These are phyloP conservation scores for Gracilaria gracilis DNA, from an alignment of 23 red algal genomes.

Conservation along the genomic window DNA sequence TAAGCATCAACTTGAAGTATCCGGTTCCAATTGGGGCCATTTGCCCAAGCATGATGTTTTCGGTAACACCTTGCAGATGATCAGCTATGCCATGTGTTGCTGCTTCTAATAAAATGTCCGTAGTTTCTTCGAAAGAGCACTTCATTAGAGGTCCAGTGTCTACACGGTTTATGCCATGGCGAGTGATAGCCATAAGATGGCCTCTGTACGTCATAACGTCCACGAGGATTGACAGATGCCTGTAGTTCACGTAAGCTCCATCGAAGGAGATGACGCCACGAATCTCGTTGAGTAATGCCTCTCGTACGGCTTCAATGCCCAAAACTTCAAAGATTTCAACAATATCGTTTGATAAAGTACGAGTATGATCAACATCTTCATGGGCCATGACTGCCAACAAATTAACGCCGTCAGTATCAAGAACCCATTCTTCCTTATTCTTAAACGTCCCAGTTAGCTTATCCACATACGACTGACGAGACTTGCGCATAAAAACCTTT, in stretches of 20 bases:
- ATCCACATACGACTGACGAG: constrained; percentile 66
- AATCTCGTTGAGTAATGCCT: constrained; percentile 89
- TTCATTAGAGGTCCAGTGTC: constrained; percentile 90
- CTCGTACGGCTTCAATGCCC: constrained; percentile 94
- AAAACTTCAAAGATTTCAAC: constrained; percentile 91
- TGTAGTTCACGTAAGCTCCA: constrained; percentile 95
- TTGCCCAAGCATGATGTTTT: constrained; percentile 99
- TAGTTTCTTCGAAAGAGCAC: constrained; percentile 98
- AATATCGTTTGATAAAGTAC: constrained; percentile 97
- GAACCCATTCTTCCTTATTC: constrained; percentile 87
- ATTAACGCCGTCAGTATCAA: constrained; percentile 97
- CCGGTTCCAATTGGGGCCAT: constrained; percentile 89
- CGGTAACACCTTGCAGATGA: constrained; percentile 78
- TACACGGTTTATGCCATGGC: constrained; percentile 91
- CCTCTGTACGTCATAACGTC: constrained; percentile 98
- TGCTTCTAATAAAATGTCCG: constrained; percentile 91
- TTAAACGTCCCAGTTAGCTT: constrained; percentile 59
- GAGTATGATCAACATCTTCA: constrained; percentile 84
- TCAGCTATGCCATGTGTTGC: constrained; percentile 86
- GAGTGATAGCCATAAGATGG: constrained; percentile 91
- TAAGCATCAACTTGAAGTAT: constrained; percentile 86
- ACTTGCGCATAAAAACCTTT: constrained; percentile 94
- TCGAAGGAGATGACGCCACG: constrained; percentile 94
- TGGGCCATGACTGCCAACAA: constrained; percentile 91
- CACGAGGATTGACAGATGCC: constrained; percentile 92